Evolutionary conservation across 305 asterid genomes (phyloP).

Genomic region (Rubia balearica): DNA sequence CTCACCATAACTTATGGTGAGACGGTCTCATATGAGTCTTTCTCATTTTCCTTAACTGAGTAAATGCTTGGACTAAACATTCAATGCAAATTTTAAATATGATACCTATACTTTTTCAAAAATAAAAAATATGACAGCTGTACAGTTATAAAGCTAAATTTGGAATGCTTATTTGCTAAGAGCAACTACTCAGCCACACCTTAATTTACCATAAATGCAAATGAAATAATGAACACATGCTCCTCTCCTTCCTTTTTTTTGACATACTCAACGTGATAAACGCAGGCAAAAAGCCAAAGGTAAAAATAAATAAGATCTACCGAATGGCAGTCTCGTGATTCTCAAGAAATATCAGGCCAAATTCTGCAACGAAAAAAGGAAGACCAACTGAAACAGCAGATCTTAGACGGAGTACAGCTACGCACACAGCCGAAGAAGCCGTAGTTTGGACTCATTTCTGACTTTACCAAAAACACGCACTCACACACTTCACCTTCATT

Average conservation of each 20-base stretch:
- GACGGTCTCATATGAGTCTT: too few species aligned
- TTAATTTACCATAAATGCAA: background rate
- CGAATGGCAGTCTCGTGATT: constrained; percentile 12
- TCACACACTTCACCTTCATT: background rate
- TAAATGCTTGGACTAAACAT: too few species aligned
- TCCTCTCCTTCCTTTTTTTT: background rate
- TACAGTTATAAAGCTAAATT: too few species aligned
- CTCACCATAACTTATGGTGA: too few species aligned
- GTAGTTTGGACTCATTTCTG: constrained; percentile 11
- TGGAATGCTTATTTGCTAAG: background rate
- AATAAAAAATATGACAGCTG: too few species aligned
- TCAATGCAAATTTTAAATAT: too few species aligned
- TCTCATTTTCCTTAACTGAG: too few species aligned
- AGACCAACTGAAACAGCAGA: constrained; percentile 8
- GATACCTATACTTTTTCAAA: too few species aligned
- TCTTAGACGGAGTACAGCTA: constrained; percentile 18
- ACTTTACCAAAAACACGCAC: constrained; percentile 11
- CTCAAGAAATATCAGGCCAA: background rate
- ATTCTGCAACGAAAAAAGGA: background rate
- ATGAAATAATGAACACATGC: background rate
- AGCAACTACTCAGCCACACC: background rate
- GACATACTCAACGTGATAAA: background rate
- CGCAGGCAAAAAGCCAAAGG: background rate
- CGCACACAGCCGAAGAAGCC: constrained; percentile 11
- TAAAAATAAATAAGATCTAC: background rate